Percentiles rank a stretch among this genome's conserved stretches.
Conservation (phyloP, 352 stramenopile species). For the Pelagophyceae sp. region DNA sequence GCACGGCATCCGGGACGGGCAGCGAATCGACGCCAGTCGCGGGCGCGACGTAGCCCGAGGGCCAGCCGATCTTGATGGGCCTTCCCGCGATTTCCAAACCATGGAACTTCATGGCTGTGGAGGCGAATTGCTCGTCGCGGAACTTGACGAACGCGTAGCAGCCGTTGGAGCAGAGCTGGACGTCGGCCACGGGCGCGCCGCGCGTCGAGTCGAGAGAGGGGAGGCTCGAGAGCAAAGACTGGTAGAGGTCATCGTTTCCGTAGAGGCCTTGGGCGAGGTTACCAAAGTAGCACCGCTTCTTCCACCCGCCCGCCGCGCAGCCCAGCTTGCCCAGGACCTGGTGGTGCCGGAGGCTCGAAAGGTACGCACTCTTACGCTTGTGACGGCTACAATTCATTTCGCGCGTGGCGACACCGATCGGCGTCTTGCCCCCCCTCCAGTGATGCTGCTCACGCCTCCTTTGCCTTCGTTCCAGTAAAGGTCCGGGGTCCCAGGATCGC, state of each 20-base stretch:
- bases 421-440: too few species aligned
- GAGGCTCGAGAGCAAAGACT: background rate
- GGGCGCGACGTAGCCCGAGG: background rate
- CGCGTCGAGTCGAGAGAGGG: background rate
- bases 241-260: background rate
- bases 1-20: background rate
- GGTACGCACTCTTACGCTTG: too few species aligned
- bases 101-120: background rate
- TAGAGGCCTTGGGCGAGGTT: background rate
- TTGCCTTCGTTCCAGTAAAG: too few species aligned
- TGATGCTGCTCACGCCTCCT: too few species aligned
- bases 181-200: background rate
- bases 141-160: constrained; percentile 7
- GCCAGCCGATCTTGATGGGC: constrained; percentile 14
- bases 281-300: constrained; percentile 9
- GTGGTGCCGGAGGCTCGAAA: background rate
- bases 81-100: background rate
- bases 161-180: background rate
- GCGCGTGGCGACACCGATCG: too few species aligned
- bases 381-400: too few species aligned
- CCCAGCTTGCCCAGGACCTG: background rate
- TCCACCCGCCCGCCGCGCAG: background rate
- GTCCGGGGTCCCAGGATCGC: too few species aligned
- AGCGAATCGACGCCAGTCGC: background rate
- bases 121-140: background rate